Base-by-base conservation (phyloP, 495 filamentous ascomycete genomes). In the Neurospora intermedia region DNA sequence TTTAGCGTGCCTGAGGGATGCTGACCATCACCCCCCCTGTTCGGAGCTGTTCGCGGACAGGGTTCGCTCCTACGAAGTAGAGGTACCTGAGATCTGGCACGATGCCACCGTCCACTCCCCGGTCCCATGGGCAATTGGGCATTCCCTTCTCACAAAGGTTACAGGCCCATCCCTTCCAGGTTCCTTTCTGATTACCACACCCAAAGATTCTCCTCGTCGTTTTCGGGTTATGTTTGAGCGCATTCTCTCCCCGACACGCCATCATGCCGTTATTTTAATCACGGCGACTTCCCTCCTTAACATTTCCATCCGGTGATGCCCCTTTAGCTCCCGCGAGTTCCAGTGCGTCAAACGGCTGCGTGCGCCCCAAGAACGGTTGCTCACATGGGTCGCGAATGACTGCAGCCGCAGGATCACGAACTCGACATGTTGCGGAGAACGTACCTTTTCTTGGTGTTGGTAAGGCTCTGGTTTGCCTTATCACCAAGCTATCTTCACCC, bases 401-500 rank as follows among this genome's bases (percentile, higher is more conserved):
- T 59, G 42, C 72, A 40, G 15, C 69, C 15, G 74, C 69, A 42
- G 54, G 72, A 74, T 43, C 41, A 39, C 35, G 46, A 75, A 66
- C 69, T 70, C 74, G 77, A 74, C 77, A 98, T 97, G 96, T 97
- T 93, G 94, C 88, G 94, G 85, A 90, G 94, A 83, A 89, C 90
- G 70, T 97, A 97, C 82, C 84, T 98, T 76, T 82, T 97, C 46
- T 85, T 99, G 73, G 81, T 97, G 73, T 82, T 93, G 74, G 91
- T 98, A 76, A 92, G 96, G 78, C 87, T 98, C 74, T 98, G 96
- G 86, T 96, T 98, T 77, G 94, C 96, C 62, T 85, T 97, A 42
- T 94, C 91, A 69, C 93, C 96, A 66, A 98, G 95, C 84, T 99
- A 99, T 82, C 88, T 99, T 41, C 96, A 99, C 81, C 96, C 96